Evolutionary conservation across 345 rosid genomes (phyloP).

Genomic region (Kandelia obovata): DNA sequence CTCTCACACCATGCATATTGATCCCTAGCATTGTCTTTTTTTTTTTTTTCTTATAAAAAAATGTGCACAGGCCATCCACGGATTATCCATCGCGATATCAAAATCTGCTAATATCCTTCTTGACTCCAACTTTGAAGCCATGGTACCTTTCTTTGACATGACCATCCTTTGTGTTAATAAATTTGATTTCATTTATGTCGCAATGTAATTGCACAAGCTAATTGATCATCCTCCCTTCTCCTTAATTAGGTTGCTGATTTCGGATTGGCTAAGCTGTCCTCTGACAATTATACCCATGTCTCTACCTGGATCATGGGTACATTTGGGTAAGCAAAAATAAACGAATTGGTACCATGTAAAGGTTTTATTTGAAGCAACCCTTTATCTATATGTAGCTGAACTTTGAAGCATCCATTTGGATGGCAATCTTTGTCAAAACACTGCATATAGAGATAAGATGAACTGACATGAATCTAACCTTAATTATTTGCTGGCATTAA

Average conservation of each 20-base stretch:
- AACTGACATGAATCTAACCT: background rate
- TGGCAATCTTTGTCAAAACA: background rate
- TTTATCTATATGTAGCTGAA: background rate
- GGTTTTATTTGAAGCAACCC: background rate
- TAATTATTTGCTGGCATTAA: background rate
- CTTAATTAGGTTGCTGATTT: constrained; percentile 83
- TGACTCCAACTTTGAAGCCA: constrained; percentile 84
- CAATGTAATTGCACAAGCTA: constrained; percentile 1
- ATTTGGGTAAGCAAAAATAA: constrained; percentile 58
- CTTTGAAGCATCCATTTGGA: background rate
- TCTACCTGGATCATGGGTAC: constrained; percentile 99
- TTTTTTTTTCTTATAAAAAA: background rate
- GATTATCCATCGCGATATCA: constrained; percentile 90
- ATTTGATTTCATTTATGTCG: background rate
- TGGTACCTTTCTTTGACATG: constrained; percentile 36
- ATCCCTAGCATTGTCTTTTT: constrained; percentile 9
- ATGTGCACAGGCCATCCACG: constrained; percentile 71
- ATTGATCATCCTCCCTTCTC: background rate
- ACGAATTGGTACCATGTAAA: background rate
- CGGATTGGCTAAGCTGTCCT: constrained; percentile 86
- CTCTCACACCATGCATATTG: background rate
- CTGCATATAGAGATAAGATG: background rate
- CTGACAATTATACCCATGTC: constrained; percentile 82
- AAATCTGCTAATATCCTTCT: constrained; percentile 90
- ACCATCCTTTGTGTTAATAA: background rate